Evolutionary conservation across 192 early-diverging fungal genomes (phyloP), one percentile per base, ranked within the genome.

Genomic region (Coemansia asiatica): DNA sequence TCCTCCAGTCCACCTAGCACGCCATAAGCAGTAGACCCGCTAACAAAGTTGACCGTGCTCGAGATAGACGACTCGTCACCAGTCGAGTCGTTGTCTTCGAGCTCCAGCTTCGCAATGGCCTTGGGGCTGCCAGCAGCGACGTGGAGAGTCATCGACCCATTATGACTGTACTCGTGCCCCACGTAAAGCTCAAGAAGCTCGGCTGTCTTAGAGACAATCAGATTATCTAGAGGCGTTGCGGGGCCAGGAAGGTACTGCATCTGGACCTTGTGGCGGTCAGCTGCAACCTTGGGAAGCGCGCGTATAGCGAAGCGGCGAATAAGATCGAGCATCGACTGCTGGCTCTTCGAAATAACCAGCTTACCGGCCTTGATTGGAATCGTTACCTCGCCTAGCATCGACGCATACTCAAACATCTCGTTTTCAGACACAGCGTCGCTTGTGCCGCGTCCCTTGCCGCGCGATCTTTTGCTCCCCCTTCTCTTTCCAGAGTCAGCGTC

Each of bases 101-200:
- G 66, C 60, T 81, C 78, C 15, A 81, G 78, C 60, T 69, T 71
- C 8, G 78, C 78, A 38, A 81, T 61, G 16, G 78, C 78, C 55
- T 56, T 62, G 49, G 68, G 47, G 63, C 61, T 68, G 13, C 78
- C 78, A 8, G 73, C 73, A 0, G 78, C 78, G 4, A 81, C 69
- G 22, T 81, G 74, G 22, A 81, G 72, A 19, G 72, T 66, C 78
- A 75, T 66, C 15, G 69, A 59, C 48, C 73, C 72, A 47, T 81
- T 66, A 55, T 72, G 66, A 0, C 72, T 66, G 31, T 81, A 81
- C 51, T 81, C 78, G 36, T 71, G 78, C 13, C 78, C 78, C 9
- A 81, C 69, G 44, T 81, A 72, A 13, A 81, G 63, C 10, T 60
- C 73, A 12, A 81, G 73, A 12, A 67, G 63, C 51, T 68, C 73